These are phyloP conservation scores for Paspalum vaginatum DNA, from an alignment of 176 grass and related monocot species.

Conservation along the genomic window DNA sequence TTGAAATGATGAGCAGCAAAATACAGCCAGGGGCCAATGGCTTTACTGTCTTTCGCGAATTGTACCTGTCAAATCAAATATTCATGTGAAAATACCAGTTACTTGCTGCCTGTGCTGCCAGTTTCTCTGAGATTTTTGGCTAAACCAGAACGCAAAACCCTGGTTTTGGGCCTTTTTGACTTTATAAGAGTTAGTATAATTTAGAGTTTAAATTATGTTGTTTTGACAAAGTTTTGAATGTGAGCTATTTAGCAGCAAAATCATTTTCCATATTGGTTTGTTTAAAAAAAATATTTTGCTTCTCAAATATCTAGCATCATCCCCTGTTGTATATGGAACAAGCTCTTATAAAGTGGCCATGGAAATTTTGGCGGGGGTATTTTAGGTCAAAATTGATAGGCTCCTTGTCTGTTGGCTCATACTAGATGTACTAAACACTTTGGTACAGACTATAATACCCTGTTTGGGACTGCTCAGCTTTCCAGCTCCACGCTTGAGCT, in stretches of 20 bases:
- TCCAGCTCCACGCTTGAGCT: too few relatives aligned
- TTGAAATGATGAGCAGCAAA: background rate
- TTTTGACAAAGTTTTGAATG: background rate
- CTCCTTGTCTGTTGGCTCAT: background rate
- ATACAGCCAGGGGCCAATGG: background rate
- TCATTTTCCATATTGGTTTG: too few relatives aligned
- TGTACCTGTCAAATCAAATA: background rate
- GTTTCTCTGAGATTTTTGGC: background rate
- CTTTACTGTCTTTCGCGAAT: background rate
- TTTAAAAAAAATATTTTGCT: too few relatives aligned
- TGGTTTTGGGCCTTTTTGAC: background rate
- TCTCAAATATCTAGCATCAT: background rate
- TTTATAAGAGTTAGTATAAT: background rate
- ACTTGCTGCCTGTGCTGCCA: background rate
- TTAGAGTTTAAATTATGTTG: background rate
- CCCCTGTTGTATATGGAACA: background rate
- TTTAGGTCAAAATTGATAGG: background rate
- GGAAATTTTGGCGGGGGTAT: background rate
- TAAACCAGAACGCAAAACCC: background rate
- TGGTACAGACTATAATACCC: background rate
- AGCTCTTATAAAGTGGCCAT: background rate
- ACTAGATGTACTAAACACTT: slow-evolving; percentile 5
- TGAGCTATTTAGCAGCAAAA: slow-evolving; percentile 23
- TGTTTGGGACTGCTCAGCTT: too few relatives aligned
- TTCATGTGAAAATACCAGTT: background rate